Base-by-base conservation (phyloP, 768 basidiomycete genomes). In the Strobilomyces confusus region DNA sequence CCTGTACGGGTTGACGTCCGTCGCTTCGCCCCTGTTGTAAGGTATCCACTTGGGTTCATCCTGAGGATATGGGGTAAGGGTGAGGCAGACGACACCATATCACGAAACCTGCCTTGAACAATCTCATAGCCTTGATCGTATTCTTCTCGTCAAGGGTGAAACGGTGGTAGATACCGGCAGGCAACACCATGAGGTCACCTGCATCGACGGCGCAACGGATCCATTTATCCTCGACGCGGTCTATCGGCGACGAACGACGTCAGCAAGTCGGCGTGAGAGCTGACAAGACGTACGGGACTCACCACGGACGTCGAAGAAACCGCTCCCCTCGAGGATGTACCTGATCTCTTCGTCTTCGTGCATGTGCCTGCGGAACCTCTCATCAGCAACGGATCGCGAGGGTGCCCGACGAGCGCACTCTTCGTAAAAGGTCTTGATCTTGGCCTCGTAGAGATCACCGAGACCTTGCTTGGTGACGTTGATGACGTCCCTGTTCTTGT, bases 281-380 rank as follows among this genome's bases (percentile, higher is more conserved):
- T 26, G 22, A 7, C 9, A 9, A 1, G n/a, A 7, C 14, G 2
- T 23, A 5, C 20, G 23, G 22, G 25, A 61, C 83, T 52, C 58
- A 89, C 90, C 90, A 55, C 92, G 80, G 36, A 98, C 81, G 61
- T 98, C 95, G 65, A 97, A 98, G 77, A 84, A 98, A 0, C 92
- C 94, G 37, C 81, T 83, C 15, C 95, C 95, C 1, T 79, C 76
- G 38, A 92, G 77, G 60, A 95, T 83, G 62, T 90, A 98, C 9
- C 94, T 79, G 63, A 95, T 95, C 71, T 98, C 94, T 64, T 98
- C 94, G 62, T 97, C 94, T 69, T 97, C 92, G 62, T 97, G 95
- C 77, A 98, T 80, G 63, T 97, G 93, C 62, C 90, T 91, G 59
- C 23, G 0, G 3, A 23, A 23, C 47, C 38, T 7, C 38, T 9